Evolutionary conservation across 768 basidiomycete species (phyloP).

Genomic region (Chalciporus chontae): DNA sequence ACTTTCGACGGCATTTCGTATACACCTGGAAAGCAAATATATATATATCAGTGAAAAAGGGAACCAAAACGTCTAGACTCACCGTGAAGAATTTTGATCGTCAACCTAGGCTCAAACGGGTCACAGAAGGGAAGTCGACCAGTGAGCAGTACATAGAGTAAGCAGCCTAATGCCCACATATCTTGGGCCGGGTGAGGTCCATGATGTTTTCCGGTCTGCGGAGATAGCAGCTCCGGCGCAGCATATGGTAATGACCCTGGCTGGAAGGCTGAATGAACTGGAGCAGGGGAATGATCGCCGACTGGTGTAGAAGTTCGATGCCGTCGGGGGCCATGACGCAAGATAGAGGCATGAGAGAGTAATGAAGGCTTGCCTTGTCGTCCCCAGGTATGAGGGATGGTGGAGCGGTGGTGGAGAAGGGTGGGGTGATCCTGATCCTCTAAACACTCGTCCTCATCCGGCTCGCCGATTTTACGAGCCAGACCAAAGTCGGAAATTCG

Average conservation of each 20-base stretch:
- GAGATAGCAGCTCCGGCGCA: conserved; percentile 79
- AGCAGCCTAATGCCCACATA: conserved; percentile 92
- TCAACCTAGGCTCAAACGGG: conserved; percentile 85
- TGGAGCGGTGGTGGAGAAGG: conserved; percentile 25
- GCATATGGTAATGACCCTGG: conserved; percentile 91
- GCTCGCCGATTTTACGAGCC: conserved; percentile 59
- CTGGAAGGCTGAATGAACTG: conserved; percentile 45
- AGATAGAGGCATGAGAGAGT: conserved; percentile 12
- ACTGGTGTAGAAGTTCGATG: conserved; percentile 46
- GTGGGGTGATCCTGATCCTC: conserved; percentile 7
- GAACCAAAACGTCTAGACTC: conserved; percentile 24
- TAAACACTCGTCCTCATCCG: conserved; percentile 33
- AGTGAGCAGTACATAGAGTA: conserved; percentile 81
- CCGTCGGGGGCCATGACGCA: conserved; percentile 40
- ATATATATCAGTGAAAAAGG: conserved; percentile 6
- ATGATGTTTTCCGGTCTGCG: conserved; percentile 40
- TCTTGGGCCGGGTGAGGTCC: conserved; percentile 72
- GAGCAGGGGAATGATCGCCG: conserved; percentile 27
- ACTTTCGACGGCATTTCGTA: conserved; percentile 57
- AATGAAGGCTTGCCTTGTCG: conserved; percentile 22
- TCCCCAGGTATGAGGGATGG: conserved; percentile 24
- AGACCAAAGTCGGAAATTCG: conserved; percentile 85
- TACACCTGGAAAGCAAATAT: conserved; percentile 41
- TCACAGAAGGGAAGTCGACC: conserved; percentile 88
- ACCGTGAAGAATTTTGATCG: conserved; percentile 90